Base-by-base conservation (phyloP, 2,329 filamentous ascomycete species). In the Sordariomycetes sp. region DNA sequence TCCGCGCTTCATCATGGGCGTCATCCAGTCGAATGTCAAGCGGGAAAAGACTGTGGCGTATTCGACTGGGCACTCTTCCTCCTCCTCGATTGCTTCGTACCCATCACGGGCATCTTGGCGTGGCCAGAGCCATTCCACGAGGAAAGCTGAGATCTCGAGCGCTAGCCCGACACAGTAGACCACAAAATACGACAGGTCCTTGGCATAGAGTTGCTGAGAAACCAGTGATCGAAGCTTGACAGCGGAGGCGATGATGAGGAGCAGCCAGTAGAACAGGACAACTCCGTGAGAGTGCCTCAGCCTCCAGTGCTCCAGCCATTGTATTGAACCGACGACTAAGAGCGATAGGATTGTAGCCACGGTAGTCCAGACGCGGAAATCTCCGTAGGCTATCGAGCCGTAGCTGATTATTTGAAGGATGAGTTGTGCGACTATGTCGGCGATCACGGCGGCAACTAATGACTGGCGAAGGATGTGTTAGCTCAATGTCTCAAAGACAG, bases 11-110 rank as follows among this genome's bases (percentile, higher is more conserved):
- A 98, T 98, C 74, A 98, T 65, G 1, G 92, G 88, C 0, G 92
- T 96, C 90, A 98, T 95, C 92, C 92, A 98, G 35, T 83, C 81
- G 57, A 98, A 98, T 0, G 90, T 94, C 30, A 98, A 70, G 33
- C 85, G 77, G 4, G 90, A 94, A 61, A 98, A 98, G 34, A 96
- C 70, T 39, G 90, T 87, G 10, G 92, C 88, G 55, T 94, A 94
- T 59, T 96, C 88, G 41, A 85, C 79, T 0, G 83, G 83, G 36
- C 75, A 79, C 46, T 79, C 73, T 26, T 72, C 72, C 36, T 76
- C 71, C 23, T 76, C 73, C 14, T 70, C 55, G 36, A 79, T 59
- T 16, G 63, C 71, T 37, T 70, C 65, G 47, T 79, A 79, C 21
- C 58, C 57, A 46, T 76, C 83, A 7, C 48, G 42, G 5, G 47